Percentiles rank a stretch among this genome's conserved stretches.
These are phyloP conservation scores for Ilex paraguariensis DNA, from an alignment of 305 asterid species.

Conservation along the genomic window DNA sequence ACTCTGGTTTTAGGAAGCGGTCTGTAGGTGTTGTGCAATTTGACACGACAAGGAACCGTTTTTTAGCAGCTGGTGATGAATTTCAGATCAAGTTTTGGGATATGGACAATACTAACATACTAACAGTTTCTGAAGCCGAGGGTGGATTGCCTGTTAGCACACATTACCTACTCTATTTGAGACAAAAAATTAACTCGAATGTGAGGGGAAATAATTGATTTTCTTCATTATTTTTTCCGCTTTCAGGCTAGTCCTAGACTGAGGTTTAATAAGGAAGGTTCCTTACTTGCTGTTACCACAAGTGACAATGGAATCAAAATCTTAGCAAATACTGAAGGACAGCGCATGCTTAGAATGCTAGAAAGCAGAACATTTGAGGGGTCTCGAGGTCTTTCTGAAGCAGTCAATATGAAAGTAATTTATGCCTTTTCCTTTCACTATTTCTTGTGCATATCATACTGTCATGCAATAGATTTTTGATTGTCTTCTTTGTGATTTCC, in stretches of 20 bases:
- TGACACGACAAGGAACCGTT: slow-evolving; percentile 82
- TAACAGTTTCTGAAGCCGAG: slow-evolving; percentile 70
- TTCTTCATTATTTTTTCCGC: slow-evolving; percentile 14
- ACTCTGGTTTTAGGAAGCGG: slow-evolving; percentile 81
- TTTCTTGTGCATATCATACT: slow-evolving; percentile 5
- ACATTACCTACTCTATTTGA: no score
- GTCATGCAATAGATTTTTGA: slow-evolving; percentile 9
- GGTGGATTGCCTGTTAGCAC: slow-evolving; percentile 88
- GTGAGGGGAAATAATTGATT: slow-evolving; percentile 7
- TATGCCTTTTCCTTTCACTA: slow-evolving; percentile 9
- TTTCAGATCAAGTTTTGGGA: slow-evolving; percentile 96
- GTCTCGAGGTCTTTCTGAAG: slow-evolving; percentile 67
- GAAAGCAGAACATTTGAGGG: slow-evolving; percentile 87
- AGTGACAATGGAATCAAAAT: slow-evolving; percentile 89
- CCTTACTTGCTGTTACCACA: slow-evolving; percentile 83
- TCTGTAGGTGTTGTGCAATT: slow-evolving; percentile 90
- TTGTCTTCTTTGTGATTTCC: slow-evolving; percentile 11
- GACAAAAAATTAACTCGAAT: no score
- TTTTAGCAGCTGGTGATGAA: slow-evolving; percentile 96
- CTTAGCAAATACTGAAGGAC: slow-evolving; percentile 79
- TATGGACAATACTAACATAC: slow-evolving; percentile 72
- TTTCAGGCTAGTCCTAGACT: slow-evolving; percentile 88
- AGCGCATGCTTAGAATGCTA: slow-evolving; percentile 83
- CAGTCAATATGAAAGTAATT: slow-evolving; percentile 67
- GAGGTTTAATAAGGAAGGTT: slow-evolving; percentile 90